These are phyloP conservation scores for Monilinia fructicola DNA, from an alignment of 2,329 filamentous ascomycete genomes.

Conservation along the genomic window DNA sequence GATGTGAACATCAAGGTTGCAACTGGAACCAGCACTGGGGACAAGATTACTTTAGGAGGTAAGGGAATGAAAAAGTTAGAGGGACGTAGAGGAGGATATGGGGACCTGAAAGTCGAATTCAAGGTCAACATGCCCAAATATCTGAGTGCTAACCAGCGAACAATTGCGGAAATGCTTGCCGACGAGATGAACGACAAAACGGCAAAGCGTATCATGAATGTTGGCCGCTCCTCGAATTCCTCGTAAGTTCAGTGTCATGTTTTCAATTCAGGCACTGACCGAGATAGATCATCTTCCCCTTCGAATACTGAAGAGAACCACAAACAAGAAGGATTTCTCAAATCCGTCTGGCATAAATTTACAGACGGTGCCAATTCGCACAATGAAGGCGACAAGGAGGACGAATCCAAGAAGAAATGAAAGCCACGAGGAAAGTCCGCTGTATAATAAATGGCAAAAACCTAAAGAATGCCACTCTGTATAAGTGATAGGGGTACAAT, in stretches of 20 bases:
- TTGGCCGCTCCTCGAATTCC: slow-evolving; percentile 53
- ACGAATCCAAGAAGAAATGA: slow-evolving; percentile 24
- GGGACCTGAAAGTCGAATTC: slow-evolving; percentile 92
- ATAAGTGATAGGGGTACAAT: slow-evolving; percentile 7
- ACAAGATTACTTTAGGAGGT: slow-evolving; percentile 82
- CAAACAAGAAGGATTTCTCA: slow-evolving; percentile 86
- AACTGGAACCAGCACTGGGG: slow-evolving; percentile 89
- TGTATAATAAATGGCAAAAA: slow-evolving; percentile 19
- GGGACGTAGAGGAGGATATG: slow-evolving; percentile 63
- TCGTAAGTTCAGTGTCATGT: slow-evolving; percentile 46
- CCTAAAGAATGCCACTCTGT: slow-evolving; percentile 15
- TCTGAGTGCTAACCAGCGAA: slow-evolving; percentile 84
- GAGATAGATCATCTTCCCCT: slow-evolving; percentile 24
- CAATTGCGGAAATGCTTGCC: slow-evolving; percentile 90
- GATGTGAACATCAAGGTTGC: slow-evolving; percentile 87
- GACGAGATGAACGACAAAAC: slow-evolving; percentile 94
- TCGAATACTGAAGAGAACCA: slow-evolving; percentile 49
- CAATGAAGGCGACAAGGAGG: slow-evolving; percentile 22
- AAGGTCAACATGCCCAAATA: slow-evolving; percentile 95
- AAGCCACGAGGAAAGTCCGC: slow-evolving; percentile 1
- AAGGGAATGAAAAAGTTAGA: slow-evolving; percentile 92
- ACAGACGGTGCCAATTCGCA: slow-evolving; percentile 57
- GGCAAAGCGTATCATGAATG: slow-evolving; percentile 89
- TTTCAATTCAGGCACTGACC: slow-evolving; percentile 25
- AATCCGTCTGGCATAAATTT: slow-evolving; percentile 88